These are phyloP conservation scores for Mikania micrantha DNA, from an alignment of 129 eudicot species.

Conservation along the genomic window DNA sequence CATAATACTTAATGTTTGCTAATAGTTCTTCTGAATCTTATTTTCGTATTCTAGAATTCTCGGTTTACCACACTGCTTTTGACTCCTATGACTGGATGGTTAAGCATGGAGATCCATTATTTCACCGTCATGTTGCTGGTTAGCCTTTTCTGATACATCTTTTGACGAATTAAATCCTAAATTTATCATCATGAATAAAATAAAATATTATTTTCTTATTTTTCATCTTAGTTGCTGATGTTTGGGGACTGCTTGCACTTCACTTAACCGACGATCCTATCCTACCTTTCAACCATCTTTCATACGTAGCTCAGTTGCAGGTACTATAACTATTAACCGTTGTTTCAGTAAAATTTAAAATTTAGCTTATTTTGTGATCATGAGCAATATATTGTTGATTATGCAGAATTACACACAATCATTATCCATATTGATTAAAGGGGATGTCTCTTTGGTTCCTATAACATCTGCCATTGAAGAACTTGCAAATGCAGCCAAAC, in stretches of 20 bases:
- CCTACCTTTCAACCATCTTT: conserved; percentile 74
- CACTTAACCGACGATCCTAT: conserved; percentile 77
- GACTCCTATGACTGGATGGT: conserved; percentile 92
- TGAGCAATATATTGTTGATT: background rate
- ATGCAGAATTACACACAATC: conserved; percentile 49
- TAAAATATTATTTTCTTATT: background rate
- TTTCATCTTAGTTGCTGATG: conserved; percentile 46
- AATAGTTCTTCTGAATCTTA: conserved; percentile 6
- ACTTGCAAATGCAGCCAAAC: conserved; percentile 50
- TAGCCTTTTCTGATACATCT: conserved; percentile 16
- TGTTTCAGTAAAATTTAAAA: background rate
- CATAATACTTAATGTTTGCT: background rate
- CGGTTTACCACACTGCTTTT: conserved; percentile 94
- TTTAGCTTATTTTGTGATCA: background rate
- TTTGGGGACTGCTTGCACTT: conserved; percentile 91
- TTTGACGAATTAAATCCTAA: background rate
- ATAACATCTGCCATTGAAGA: conserved; percentile 57
- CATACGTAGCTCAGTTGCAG: conserved; percentile 72
- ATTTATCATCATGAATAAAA: background rate
- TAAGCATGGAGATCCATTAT: conserved; percentile 69
- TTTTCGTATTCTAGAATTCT: conserved; percentile 47
- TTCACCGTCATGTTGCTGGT: conserved; percentile 92
- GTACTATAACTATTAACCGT: conserved; percentile 26
- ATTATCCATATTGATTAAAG: conserved; percentile 38
- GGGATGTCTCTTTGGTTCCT: conserved; percentile 49